Conservation (phyloP, 139 green algal genomes). For the Deuterostichococcus epilithicus region DNA sequence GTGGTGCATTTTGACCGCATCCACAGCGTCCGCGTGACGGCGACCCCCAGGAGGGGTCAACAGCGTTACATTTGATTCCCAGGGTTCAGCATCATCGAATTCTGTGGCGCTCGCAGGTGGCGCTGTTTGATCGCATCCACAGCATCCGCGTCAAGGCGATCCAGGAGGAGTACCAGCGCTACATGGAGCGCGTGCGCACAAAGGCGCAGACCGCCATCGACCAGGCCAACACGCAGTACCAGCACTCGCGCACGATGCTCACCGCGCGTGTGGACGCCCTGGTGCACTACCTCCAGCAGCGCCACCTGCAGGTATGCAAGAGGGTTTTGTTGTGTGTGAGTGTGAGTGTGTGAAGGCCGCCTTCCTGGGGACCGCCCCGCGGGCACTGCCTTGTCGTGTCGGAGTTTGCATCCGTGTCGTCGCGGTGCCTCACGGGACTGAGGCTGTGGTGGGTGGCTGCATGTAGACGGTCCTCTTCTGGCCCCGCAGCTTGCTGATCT, state of each 20-base stretch:
- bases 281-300: conserved; percentile 58
- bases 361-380: background rate
- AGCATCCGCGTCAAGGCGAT: conserved; percentile 65
- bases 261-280: conserved; percentile 60
- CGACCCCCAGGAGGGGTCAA: no score
- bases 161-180: conserved; percentile 82
- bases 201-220: conserved; percentile 79
- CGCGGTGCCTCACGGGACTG: no score
- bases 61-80: no score
- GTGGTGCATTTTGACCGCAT: background rate
- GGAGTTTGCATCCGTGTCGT: no score
- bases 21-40: conserved; percentile 10
- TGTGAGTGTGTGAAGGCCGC: background rate
- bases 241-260: conserved; percentile 48
- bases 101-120: conserved; percentile 36
- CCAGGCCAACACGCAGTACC: conserved; percentile 71
- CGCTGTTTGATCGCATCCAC: conserved; percentile 73
- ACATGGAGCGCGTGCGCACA: conserved; percentile 76
- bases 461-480: no score
- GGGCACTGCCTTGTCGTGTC: background rate
- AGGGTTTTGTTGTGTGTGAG: background rate
- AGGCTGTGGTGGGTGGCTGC: no score
- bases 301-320: conserved; percentile 12
- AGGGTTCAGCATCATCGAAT: background rate
- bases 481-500: no score